These are phyloP conservation scores for Prinsepia uniflora DNA, from an alignment of 306 rosid species.

Conservation along the genomic window DNA sequence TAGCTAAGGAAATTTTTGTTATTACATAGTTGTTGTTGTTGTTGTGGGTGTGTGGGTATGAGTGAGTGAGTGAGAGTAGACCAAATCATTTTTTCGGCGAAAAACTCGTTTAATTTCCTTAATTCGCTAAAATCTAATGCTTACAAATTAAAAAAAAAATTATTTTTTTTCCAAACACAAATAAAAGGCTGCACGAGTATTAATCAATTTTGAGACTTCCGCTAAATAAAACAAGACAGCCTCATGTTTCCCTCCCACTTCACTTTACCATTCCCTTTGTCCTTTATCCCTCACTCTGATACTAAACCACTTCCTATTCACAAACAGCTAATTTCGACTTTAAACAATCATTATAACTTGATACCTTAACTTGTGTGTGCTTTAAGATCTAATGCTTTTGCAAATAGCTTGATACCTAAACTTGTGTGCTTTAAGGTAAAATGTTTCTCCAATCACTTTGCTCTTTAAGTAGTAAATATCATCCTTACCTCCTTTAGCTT, in stretches of 20 bases:
- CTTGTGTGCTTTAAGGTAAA: neutral
- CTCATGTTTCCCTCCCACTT: neutral
- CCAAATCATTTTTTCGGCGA: neutral
- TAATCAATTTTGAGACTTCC: neutral
- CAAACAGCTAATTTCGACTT: neutral
- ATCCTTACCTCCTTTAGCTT: slow-evolving; percentile 79
- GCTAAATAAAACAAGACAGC: no score
- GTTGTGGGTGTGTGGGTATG: no score
- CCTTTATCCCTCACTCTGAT: neutral
- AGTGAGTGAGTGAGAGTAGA: no score
- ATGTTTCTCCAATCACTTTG: neutral
- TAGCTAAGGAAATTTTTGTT: neutral
- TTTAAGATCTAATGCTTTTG: no score
- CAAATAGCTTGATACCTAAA: neutral
- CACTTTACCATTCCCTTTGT: neutral
- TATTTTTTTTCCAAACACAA: neutral
- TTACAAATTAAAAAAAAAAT: neutral
- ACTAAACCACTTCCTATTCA: neutral
- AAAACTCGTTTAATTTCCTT: neutral
- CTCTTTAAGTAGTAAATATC: neutral
- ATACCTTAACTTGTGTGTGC: neutral
- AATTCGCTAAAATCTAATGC: neutral
- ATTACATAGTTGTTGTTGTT: neutral
- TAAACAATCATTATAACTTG: neutral
- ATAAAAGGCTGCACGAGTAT: neutral